These are phyloP conservation scores for Taiozyma sp. DNA, from an alignment of 1,139 yeast species.

Conservation along the genomic window DNA sequence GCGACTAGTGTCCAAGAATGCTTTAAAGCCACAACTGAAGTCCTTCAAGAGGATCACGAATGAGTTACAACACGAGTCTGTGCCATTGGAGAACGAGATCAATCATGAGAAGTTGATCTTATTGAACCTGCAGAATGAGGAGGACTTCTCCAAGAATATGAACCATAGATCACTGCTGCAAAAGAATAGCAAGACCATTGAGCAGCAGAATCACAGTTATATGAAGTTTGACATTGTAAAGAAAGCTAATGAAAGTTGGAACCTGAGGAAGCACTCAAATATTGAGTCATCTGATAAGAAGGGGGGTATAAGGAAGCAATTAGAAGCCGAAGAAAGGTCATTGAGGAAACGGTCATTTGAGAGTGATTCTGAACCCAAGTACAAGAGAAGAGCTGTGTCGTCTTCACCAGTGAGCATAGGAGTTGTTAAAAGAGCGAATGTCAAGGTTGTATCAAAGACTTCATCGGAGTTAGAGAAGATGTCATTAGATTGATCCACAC, in stretches of 20 bases:
- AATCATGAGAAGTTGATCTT: slow-evolving; percentile 22
- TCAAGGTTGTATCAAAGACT: slow-evolving; percentile 23
- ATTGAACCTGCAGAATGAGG: slow-evolving; percentile 21
- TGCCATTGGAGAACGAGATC: slow-evolving; percentile 21
- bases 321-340: slow-evolving; percentile 1
- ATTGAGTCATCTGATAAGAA: not conserved
- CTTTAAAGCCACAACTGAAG: slow-evolving; percentile 22
- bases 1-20: slow-evolving; percentile 18
- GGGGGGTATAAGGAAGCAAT: not conserved
- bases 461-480: slow-evolving; percentile 22
- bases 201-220: slow-evolving; percentile 3
- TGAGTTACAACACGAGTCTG: slow-evolving; percentile 19
- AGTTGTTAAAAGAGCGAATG: slow-evolving; percentile 14
- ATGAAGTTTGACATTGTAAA: slow-evolving; percentile 22
- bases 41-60: slow-evolving; percentile 21
- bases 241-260: slow-evolving; percentile 24
- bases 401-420: slow-evolving; percentile 20
- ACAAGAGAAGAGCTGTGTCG: slow-evolving; percentile 24
- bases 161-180: slow-evolving; percentile 10
- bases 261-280: slow-evolving; percentile 15
- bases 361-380: slow-evolving; percentile 4
- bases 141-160: slow-evolving; percentile 2
- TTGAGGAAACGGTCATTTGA: slow-evolving; percentile 21
- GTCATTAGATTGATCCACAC: slow-evolving; percentile 20
- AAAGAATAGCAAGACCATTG: slow-evolving; percentile 4